Base-by-base conservation (phyloP, 805 yeast genomes). In the Kluyveromyces siamensis region DNA sequence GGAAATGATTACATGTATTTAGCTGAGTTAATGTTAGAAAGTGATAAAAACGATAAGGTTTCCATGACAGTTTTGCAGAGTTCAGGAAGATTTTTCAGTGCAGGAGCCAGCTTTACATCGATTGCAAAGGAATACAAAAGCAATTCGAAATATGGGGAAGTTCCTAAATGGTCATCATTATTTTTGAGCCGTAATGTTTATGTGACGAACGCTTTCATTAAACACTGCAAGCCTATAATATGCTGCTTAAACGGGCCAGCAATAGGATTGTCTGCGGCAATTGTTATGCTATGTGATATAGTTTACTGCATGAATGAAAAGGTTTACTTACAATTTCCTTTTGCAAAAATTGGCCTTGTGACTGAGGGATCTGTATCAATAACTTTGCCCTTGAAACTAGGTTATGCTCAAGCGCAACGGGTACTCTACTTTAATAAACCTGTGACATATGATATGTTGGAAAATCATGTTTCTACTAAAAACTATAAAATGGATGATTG, bases 161-260 rank as follows among this genome's bases (percentile, higher is more conserved):
- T 68, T 7, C 65, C 59, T 37, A 64, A 69, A 50, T 81, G 85
- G 84, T 64, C 79, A 44, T 68, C 73, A 47, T 69, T 70, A 52
- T 83, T 84, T 58, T 78, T 79, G n/a, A 76, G 88, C 4, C 77
- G 88, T 58, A 88, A 88, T 63, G 74, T 81, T 27, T 81, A 75
- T 58, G 67, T 88, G 48, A 81, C 93, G 5, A 77, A 80, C 53
- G 71, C 83, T 37, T 79, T 86, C 61, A 77, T 79, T 53, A 76
- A 80, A 57, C 96, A 88, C 66, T 67, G 74, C 9, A 88, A 88
- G 62, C 72, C 87, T 8, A 68, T 88, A 37, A 81, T 81, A 27
- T 78, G 79, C 41, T 90, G 88, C 3, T 71, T 88, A 49, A 88
- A 88, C 61, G 96, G 96, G 0, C 96, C 96, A 0, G 95, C 80